phyloP scores from a whole-genome alignment of 2,329 filamentous ascomycete species.

The Zasmidium citrigriseum region DNA sequence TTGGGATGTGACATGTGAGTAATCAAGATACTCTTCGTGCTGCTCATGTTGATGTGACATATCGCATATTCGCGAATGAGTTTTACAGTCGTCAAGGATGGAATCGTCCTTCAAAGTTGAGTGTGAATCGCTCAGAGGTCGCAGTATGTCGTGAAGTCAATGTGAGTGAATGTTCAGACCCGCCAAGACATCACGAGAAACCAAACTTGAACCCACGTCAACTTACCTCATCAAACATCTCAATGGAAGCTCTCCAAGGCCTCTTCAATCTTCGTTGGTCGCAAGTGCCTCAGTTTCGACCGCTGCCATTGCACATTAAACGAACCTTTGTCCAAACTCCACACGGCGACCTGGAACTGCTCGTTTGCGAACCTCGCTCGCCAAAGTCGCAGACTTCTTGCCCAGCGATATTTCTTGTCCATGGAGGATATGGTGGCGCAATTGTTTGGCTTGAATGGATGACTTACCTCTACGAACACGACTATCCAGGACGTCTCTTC shows the following conservation, averaged over 20 bases:
- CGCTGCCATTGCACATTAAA: slow-evolving; percentile 11
- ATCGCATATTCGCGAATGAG: too few relatives aligned
- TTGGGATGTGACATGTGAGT: not conserved
- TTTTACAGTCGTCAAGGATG: too few relatives aligned
- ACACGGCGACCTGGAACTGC: slow-evolving; percentile 52
- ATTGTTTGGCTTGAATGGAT: slow-evolving; percentile 57
- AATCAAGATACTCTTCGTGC: not conserved
- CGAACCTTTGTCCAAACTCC: slow-evolving; percentile 34
- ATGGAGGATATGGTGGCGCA: slow-evolving; percentile 58
- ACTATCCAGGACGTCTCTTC: slow-evolving; percentile 50
- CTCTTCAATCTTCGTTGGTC: slow-evolving; percentile 12
- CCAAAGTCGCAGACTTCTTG: slow-evolving; percentile 31
- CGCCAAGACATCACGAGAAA: not conserved
- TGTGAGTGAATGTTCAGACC: not conserved
- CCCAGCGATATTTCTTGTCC: slow-evolving; percentile 49
- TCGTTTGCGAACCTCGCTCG: slow-evolving; percentile 40
- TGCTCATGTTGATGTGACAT: not conserved
- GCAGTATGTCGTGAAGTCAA: not conserved
- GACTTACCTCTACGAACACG: slow-evolving; percentile 45
- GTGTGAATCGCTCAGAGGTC: too few relatives aligned
- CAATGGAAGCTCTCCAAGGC: slow-evolving; percentile 5
- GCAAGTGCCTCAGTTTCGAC: slow-evolving; percentile 6
- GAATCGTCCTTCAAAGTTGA: too few relatives aligned
- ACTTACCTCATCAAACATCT: not conserved
- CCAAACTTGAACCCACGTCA: not conserved